These are phyloP conservation scores for Fusarium pininemorale DNA, from an alignment of 2,329 filamentous ascomycete genomes.

Conservation along the genomic window DNA sequence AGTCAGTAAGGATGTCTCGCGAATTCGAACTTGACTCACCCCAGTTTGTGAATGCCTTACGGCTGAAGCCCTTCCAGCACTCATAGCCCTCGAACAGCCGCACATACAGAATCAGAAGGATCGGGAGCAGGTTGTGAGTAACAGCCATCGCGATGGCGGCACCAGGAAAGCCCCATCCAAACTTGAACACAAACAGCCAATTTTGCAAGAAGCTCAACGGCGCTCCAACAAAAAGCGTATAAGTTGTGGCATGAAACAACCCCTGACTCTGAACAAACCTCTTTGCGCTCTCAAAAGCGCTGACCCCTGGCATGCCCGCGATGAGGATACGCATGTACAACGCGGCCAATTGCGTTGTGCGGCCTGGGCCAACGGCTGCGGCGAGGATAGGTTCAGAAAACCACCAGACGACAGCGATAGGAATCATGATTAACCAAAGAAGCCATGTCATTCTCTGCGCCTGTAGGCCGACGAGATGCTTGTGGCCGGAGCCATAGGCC, in stretches of 20 bases:
- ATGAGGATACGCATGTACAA: constrained; percentile 76
- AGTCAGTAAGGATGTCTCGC: not conserved
- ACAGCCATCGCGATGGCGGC: constrained; percentile 81
- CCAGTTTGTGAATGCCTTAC: constrained; percentile 76
- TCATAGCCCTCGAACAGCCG: constrained; percentile 73
- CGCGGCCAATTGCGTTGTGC: constrained; percentile 74
- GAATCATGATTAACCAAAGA: constrained; percentile 74
- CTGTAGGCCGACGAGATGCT: constrained; percentile 84
- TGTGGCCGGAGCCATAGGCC: constrained; percentile 88
- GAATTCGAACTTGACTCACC: constrained; percentile 2
- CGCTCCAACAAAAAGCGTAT: constrained; percentile 76
- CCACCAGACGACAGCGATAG: constrained; percentile 75
- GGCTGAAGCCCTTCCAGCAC: constrained; percentile 83
- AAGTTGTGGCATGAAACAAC: constrained; percentile 77
- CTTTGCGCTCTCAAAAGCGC: constrained; percentile 78
- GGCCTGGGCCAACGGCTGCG: constrained; percentile 49
- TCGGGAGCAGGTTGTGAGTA: constrained; percentile 77
- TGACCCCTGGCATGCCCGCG: constrained; percentile 75
- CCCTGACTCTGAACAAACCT: constrained; percentile 83
- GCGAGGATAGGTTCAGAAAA: constrained; percentile 70
- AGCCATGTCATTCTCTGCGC: constrained; percentile 82
- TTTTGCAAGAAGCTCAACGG: constrained; percentile 79
- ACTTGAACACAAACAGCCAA: constrained; percentile 77
- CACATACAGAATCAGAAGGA: constrained; percentile 78
- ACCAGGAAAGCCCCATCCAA: constrained; percentile 74